Percentiles rank a stretch among this genome's conserved stretches.
Evolutionary conservation across 805 yeast species (phyloP).

Genomic region (Myxozyma udenii): DNA sequence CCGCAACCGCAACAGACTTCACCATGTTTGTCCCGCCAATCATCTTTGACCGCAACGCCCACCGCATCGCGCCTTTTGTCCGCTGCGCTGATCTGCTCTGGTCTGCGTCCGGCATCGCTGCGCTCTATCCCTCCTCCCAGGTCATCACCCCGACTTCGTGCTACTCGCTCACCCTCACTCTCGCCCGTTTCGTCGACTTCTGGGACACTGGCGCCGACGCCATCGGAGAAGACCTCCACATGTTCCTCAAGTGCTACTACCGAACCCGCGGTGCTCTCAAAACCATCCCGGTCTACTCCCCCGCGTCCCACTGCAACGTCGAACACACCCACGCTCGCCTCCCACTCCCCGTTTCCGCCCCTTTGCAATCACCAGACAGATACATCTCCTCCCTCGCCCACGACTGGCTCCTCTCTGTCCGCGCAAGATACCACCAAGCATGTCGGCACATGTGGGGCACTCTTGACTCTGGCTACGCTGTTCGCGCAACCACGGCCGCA

Average conservation of each 20-base stretch:
- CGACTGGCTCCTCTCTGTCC: conserved; percentile 16
- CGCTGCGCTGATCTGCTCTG: conserved; percentile 31
- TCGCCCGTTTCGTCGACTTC: conserved; percentile 27
- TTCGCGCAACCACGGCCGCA: conserved; percentile 10
- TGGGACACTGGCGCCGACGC: conserved; percentile 31
- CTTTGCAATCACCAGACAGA: conserved; percentile 1
- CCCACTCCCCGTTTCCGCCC: background rate
- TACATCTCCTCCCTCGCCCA: background rate
- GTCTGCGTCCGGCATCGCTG: conserved; percentile 31
- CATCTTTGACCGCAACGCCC: conserved; percentile 31
- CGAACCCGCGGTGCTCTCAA: conserved; percentile 20
- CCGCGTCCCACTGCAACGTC: conserved; percentile 31
- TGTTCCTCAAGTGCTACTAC: conserved; percentile 29
- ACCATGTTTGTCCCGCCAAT: conserved; percentile 28
- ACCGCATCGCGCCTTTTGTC: conserved; percentile 24
- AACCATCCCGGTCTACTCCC: conserved; percentile 25
- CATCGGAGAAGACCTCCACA: conserved; percentile 32
- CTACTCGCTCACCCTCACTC: conserved; percentile 26
- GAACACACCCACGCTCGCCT: conserved; percentile 1
- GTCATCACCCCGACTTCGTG: conserved; percentile 29
- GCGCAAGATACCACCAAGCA: conserved; percentile 29
- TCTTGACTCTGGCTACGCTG: conserved; percentile 29
- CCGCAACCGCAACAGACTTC: background rate
- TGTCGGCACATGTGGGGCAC: conserved; percentile 32
- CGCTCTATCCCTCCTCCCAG: conserved; percentile 22